Percentiles rank a stretch among this genome's conserved stretches.
phyloP scores from a whole-genome alignment of 208 protist species.

The Leishmania turanica region DNA sequence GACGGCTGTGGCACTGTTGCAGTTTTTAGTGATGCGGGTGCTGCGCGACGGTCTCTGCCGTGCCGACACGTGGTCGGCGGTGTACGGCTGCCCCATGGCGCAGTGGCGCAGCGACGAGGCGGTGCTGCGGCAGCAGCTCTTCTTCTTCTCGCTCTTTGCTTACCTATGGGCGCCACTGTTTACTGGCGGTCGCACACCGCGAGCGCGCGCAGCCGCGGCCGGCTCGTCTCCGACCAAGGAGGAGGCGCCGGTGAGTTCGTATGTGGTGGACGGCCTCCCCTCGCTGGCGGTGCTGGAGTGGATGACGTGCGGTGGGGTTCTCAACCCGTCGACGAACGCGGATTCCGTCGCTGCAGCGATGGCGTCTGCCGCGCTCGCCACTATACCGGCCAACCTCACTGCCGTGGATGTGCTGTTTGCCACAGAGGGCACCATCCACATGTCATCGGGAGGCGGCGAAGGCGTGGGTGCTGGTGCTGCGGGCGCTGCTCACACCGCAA shows the following conservation, averaged over 20 bases:
- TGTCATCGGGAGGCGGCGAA: constrained; percentile 10
- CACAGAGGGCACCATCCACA: constrained; percentile 23
- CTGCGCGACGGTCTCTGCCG: constrained; percentile 76
- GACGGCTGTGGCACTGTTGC: constrained; percentile 60
- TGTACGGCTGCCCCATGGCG: constrained; percentile 54
- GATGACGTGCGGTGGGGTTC: constrained; percentile 51
- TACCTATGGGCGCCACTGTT: constrained; percentile 85
- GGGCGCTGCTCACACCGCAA: not conserved
- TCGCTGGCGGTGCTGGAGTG: constrained; percentile 72
- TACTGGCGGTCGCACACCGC: constrained; percentile 37
- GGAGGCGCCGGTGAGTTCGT: constrained; percentile 16
- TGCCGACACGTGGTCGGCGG: constrained; percentile 60
- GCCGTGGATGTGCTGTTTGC: constrained; percentile 33
- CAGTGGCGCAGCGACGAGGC: constrained; percentile 54
- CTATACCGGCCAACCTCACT: constrained; percentile 24
- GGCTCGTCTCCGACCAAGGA: not conserved
- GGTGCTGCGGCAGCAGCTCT: constrained; percentile 77
- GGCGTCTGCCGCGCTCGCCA: constrained; percentile 12
- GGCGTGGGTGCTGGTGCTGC: not conserved
- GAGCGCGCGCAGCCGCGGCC: not conserved
- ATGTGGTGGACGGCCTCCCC: constrained; percentile 41
- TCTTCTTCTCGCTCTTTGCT: constrained; percentile 82
- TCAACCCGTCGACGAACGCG: constrained; percentile 5
- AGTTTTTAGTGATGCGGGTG: constrained; percentile 78
- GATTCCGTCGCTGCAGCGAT: constrained; percentile 22